Evolutionary conservation across 2,329 filamentous ascomycete species (phyloP).

Genomic region (Neurospora sp.): DNA sequence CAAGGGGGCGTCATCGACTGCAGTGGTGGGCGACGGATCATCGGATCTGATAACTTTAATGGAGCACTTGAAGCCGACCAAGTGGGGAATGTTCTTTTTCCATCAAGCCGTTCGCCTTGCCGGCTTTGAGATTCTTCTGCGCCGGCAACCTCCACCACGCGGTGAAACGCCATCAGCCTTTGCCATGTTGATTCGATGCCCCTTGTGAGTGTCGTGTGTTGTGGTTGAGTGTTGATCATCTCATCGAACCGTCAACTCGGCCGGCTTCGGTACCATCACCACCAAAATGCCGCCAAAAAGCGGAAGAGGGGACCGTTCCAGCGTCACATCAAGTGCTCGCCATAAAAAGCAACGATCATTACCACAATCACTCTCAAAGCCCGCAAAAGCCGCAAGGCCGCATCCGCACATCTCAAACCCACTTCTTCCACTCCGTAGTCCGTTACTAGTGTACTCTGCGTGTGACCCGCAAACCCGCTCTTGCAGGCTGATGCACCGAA

Average conservation of each 20-base stretch:
- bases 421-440: too few relatives aligned
- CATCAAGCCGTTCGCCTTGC: not conserved
- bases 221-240: not conserved
- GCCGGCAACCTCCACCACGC: not conserved
- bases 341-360: too few relatives aligned
- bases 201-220: not conserved
- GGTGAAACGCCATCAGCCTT: not conserved
- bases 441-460: not conserved
- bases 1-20: not conserved
- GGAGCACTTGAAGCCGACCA: not conserved
- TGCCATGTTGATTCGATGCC: not conserved
- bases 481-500: too few relatives aligned
- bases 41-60: conserved; percentile 9
- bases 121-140: not conserved
- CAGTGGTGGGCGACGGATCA: not conserved
- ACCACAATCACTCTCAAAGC: too few relatives aligned
- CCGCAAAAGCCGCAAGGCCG: too few relatives aligned
- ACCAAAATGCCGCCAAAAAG: not conserved
- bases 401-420: too few relatives aligned
- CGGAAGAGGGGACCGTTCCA: not conserved
- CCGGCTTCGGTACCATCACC: not conserved
- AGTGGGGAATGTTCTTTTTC: not conserved
- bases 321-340: not conserved
- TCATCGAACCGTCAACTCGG: not conserved
- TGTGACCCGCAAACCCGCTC: not conserved